These are phyloP conservation scores for Stellera chamaejasme DNA, from an alignment of 345 rosid genomes.

Conservation along the genomic window DNA sequence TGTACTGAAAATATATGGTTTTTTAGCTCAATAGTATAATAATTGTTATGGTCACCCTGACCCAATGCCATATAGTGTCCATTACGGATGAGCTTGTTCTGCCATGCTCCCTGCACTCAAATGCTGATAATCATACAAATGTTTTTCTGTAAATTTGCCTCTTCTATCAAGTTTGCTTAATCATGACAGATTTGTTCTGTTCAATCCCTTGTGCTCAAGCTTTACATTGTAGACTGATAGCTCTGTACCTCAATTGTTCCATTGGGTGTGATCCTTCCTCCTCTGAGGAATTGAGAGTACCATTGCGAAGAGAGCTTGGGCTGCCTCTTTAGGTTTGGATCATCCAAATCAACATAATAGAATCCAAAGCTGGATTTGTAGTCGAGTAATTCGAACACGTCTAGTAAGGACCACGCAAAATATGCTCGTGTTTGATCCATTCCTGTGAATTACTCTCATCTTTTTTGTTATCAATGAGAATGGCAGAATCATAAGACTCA, in stretches of 20 bases:
- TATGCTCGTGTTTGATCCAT: constrained; percentile 48
- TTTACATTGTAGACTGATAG: background rate
- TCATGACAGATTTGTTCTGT: no score
- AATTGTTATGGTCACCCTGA: no score
- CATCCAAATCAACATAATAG: constrained; percentile 37
- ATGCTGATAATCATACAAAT: no score
- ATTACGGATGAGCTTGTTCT: no score
- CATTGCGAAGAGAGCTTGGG: constrained; percentile 46
- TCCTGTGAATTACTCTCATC: constrained; percentile 12
- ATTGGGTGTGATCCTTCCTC: constrained; percentile 17
- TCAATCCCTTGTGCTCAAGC: no score
- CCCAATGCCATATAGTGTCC: no score
- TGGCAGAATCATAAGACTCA: background rate
- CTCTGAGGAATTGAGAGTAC: constrained; percentile 38
- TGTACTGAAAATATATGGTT: no score
- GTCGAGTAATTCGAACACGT: constrained; percentile 26
- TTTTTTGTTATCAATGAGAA: background rate
- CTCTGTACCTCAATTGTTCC: background rate
- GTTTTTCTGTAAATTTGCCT: no score
- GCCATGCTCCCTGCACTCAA: no score
- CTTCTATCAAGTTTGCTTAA: no score
- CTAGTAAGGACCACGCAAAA: constrained; percentile 42
- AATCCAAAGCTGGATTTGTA: constrained; percentile 25
- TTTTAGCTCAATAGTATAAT: no score
- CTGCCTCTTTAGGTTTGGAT: constrained; percentile 31